Conservation (phyloP, 2,329 filamentous ascomycete species). For the Daldinia eschscholtzii region DNA sequence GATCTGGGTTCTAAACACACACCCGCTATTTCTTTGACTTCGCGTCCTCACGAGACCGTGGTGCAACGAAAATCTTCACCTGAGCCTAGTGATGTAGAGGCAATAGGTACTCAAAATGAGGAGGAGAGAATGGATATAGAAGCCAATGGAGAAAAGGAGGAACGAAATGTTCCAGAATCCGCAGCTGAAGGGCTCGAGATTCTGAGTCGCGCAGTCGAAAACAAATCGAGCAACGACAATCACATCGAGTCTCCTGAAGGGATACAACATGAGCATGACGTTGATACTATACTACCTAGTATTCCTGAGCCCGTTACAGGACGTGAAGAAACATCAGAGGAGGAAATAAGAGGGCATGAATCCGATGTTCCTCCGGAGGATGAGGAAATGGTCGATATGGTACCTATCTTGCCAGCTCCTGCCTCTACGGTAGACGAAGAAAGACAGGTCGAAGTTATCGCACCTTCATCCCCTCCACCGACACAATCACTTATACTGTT, state of each 20-base stretch:
- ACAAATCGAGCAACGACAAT: slow-evolving; percentile 36
- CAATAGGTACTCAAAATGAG: slow-evolving; percentile 40
- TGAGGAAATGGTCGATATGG: slow-evolving; percentile 33
- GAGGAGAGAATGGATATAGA: slow-evolving; percentile 30
- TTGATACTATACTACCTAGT: background rate
- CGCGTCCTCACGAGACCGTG: slow-evolving; percentile 3
- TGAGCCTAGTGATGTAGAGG: slow-evolving; percentile 1
- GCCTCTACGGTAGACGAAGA: slow-evolving; percentile 50
- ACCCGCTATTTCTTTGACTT: background rate
- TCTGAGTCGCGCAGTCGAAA: slow-evolving; percentile 45
- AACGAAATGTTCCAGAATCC: slow-evolving; percentile 31
- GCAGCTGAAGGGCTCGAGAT: slow-evolving; percentile 51
- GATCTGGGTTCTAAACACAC: slow-evolving; percentile 8
- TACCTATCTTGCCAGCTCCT: slow-evolving; percentile 21
- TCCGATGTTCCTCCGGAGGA: slow-evolving; percentile 39
- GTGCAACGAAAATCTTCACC: slow-evolving; percentile 4
- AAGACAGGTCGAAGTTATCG: slow-evolving; percentile 3
- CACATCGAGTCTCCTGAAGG: slow-evolving; percentile 9
- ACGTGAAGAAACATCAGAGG: background rate
- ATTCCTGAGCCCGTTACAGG: background rate
- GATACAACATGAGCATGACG: slow-evolving; percentile 18
- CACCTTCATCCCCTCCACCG: slow-evolving; percentile 45
- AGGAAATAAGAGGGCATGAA: slow-evolving; percentile 15
- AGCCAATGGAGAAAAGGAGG: slow-evolving; percentile 15
- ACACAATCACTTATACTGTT: slow-evolving; percentile 45